Conservation (phyloP, 805 yeast genomes). For the Wickerhamiella qilinensis region DNA sequence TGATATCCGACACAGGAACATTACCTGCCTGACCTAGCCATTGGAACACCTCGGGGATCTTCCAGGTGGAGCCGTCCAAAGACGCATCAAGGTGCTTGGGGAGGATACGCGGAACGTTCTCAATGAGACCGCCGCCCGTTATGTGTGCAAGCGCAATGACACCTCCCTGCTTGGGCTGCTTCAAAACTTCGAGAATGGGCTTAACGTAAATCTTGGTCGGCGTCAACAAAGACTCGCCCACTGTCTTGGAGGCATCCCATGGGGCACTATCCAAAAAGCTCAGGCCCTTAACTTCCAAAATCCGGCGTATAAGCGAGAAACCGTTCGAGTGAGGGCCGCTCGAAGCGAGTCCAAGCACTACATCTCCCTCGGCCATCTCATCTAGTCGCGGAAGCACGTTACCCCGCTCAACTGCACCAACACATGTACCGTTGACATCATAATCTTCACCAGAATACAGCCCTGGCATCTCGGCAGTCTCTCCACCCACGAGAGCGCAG, state of each 20-base stretch:
- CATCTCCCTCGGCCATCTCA: conserved; percentile 62
- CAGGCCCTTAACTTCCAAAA: conserved; percentile 61
- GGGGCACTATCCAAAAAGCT: conserved; percentile 68
- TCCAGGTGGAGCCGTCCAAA: conserved; percentile 68
- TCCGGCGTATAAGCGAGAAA: conserved; percentile 82
- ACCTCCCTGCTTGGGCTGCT: conserved; percentile 33
- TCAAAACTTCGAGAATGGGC: conserved; percentile 60
- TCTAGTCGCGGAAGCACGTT: conserved; percentile 57
- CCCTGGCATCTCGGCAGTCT: conserved; percentile 99
- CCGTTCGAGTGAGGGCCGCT: conserved; percentile 97
- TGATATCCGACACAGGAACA: conserved; percentile 69
- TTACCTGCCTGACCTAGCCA: conserved; percentile 90
- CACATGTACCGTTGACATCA: conserved; percentile 96
- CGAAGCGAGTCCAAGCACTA: conserved; percentile 72
- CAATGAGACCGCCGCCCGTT: conserved; percentile 97
- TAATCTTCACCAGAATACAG: conserved; percentile 91
- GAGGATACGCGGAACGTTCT: conserved; percentile 87
- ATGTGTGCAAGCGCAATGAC: conserved; percentile 87
- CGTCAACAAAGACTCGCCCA: conserved; percentile 71
- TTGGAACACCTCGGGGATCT: conserved; percentile 74
- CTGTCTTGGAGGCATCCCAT: conserved; percentile 54
- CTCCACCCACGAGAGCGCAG: conserved; percentile 98
- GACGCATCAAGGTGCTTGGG: conserved; percentile 67
- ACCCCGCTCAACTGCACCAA: conserved; percentile 79
- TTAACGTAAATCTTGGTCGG: conserved; percentile 95